Base-by-base conservation (phyloP, 2,329 filamentous ascomycete species). In the Pseudovirgaria hyperparasitica region DNA sequence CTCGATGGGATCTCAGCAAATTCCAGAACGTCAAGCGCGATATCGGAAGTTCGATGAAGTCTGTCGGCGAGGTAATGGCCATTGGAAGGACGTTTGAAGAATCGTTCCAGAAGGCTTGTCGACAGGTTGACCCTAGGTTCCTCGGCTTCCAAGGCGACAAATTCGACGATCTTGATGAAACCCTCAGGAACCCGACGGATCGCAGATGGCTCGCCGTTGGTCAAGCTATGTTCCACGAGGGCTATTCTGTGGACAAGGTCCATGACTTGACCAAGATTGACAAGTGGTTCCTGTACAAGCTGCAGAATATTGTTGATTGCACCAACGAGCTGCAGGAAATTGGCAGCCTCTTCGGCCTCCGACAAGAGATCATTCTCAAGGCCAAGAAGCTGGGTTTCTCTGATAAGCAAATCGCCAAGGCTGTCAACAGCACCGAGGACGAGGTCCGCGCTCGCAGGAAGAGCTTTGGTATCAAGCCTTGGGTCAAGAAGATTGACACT, bases 211-310 rank as follows among this genome's bases (percentile, higher is more conserved):
- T 98, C 45, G 90, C 90, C 38, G 85, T 98, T 49, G 87, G 90
- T 23, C 86, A 96, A 61, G 90, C 90, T 39, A 92, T 98, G 84
- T 74, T 93, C 40, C 85, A 96, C 64, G 85, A 94, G 62, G 79
- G 80, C 57, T 98, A 98, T 66, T 74, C 82, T 2, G 85, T 94
- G 24, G 87, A 98, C 39, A 76, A 71, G 54, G 69, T 98, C 10
- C 85, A 96, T 52, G 84, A 94, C 5, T 65, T 98, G 42, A 92
- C 81, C 61, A 94, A 93, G 70, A 98, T 98, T 46, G 90, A 96
- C 65, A 93, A 92, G 62, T 96, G 90, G 90, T 98, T 98, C 69
- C 63, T 98, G 44, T 74, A 94, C 74, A 96, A 98, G 71, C 74
- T 98, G 27, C 77, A 93, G 62, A 96, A 96, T 65, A 82, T 98